phyloP scores from a whole-genome alignment of 2,329 filamentous ascomycete species.

The Colletotrichum costaricense region DNA sequence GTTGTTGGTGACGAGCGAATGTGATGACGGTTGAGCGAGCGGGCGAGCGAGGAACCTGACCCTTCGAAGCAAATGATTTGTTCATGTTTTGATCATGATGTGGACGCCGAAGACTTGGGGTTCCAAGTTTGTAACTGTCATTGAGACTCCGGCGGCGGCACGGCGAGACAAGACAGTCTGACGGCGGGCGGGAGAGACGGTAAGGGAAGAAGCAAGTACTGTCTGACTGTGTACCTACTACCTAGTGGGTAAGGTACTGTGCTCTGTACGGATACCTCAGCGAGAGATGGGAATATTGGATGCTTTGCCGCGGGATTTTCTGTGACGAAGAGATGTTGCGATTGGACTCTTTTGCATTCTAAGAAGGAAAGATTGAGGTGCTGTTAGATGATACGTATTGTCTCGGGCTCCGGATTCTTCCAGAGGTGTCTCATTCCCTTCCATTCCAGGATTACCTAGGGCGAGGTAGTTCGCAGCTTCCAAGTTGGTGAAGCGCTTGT shows the following conservation, averaged over 20 bases:
- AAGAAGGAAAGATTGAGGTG: background rate
- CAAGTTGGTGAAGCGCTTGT: background rate
- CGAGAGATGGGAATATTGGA: background rate
- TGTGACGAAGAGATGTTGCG: background rate
- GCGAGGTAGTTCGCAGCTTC: background rate
- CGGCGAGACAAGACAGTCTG: background rate
- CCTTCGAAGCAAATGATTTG: background rate
- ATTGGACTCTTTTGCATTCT: background rate
- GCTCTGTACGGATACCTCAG: background rate
- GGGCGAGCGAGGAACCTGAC: background rate
- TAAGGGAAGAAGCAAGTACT: conserved; percentile 20
- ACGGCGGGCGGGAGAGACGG: background rate
- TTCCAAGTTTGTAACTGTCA: background rate
- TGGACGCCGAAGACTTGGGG: background rate
- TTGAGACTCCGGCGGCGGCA: background rate
- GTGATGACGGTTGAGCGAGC: background rate
- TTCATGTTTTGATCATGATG: background rate
- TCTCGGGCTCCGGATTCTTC: background rate
- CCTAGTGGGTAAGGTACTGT: too few species aligned
- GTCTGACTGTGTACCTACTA: too few species aligned
- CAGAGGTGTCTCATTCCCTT: background rate
- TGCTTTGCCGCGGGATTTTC: background rate
- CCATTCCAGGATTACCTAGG: background rate
- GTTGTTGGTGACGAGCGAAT: background rate
- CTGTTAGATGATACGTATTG: background rate